Conservation (phyloP, 441 rosid genomes). For the Aleurites moluccanus region DNA sequence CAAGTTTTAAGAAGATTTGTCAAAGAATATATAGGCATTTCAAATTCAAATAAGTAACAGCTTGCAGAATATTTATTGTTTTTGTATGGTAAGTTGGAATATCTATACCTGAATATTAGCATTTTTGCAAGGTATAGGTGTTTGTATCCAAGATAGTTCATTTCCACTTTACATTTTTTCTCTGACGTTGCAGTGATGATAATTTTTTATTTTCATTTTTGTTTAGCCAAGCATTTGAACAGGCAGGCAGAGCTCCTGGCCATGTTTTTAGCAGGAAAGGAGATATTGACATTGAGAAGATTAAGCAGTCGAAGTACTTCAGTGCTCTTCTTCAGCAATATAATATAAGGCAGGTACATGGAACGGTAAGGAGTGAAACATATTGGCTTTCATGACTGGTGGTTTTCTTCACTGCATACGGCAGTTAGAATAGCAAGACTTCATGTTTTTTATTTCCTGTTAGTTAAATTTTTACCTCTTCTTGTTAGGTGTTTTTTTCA, state of each 20-base stretch:
- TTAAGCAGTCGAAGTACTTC: constrained; percentile 73
- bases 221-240: constrained; percentile 70
- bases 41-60: not conserved
- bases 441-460: not conserved
- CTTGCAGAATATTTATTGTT: not conserved
- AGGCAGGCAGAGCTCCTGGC: constrained; percentile 60
- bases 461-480: not conserved
- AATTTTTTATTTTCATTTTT: constrained; percentile 17
- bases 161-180: not conserved
- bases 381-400: not conserved
- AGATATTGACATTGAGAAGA: constrained; percentile 53
- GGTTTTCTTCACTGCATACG: not conserved
- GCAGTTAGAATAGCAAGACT: not conserved
- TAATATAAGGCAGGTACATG: constrained; percentile 37
- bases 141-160: not conserved
- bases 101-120: not conserved
- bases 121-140: not conserved
- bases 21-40: too few species aligned
- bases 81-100: not conserved
- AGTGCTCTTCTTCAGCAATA: constrained; percentile 46
- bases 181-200: constrained; percentile 10
- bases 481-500: not conserved
- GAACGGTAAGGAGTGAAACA: constrained; percentile 41
- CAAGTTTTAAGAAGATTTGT: not conserved
- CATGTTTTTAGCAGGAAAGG: constrained; percentile 47